Evolutionary conservation across 768 basidiomycete species (phyloP).

Genomic region (Podaxis sp.): DNA sequence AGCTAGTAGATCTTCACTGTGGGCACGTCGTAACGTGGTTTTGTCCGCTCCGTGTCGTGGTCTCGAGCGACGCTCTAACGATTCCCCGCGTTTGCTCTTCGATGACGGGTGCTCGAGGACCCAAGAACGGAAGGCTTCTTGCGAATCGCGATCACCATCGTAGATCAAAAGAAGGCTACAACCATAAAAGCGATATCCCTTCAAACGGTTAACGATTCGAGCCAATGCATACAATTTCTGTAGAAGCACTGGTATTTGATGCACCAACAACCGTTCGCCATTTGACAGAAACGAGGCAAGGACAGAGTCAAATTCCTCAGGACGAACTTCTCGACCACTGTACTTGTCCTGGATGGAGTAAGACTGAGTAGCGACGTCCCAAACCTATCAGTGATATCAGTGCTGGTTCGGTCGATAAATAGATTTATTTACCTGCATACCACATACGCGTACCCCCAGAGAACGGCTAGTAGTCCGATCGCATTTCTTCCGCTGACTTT

Average conservation of each 20-base stretch:
- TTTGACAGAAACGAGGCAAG: conserved; percentile 83
- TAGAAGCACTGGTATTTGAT: conserved; percentile 90
- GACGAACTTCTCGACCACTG: conserved; percentile 84
- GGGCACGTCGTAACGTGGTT: conserved; percentile 62
- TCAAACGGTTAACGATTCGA: conserved; percentile 81
- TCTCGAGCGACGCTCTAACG: conserved; percentile 60
- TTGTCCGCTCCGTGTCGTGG: conserved; percentile 41
- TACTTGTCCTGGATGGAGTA: conserved; percentile 97
- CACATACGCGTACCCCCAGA: conserved; percentile 91
- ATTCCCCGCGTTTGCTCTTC: conserved; percentile 74
- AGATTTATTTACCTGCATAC: conserved; percentile 85
- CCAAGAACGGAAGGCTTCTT: conserved; percentile 67
- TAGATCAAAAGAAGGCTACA: conserved; percentile 97
- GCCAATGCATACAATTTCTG: conserved; percentile 94
- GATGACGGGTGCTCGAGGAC: conserved; percentile 65
- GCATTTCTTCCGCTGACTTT: conserved; percentile 98
- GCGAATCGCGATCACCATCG: conserved; percentile 89
- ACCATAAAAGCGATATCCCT: conserved; percentile 98
- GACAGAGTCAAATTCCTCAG: conserved; percentile 80
- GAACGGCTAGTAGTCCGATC: conserved; percentile 91
- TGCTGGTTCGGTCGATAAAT: neutral
- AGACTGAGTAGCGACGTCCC: conserved; percentile 81
- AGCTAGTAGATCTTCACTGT: conserved; percentile 76
- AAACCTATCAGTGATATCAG: conserved; percentile 61
- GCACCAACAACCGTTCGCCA: conserved; percentile 77